Conservation (phyloP, 257 asterid genomes). For the Penstemon eatonii region DNA sequence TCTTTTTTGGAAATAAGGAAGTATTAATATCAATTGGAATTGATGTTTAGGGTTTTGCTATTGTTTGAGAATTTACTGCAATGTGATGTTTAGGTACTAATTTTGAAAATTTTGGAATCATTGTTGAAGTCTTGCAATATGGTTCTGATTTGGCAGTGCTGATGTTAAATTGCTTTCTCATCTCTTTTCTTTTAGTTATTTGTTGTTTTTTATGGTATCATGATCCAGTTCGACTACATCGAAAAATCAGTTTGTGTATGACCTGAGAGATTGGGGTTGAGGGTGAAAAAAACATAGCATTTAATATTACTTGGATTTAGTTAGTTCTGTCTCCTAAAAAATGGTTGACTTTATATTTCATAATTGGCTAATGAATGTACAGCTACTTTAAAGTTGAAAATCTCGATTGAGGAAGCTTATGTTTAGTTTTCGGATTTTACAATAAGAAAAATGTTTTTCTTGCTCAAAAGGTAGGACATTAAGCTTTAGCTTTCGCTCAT, state of each 20-base stretch:
- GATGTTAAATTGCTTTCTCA: slow-evolving; percentile 1
- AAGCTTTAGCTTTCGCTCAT: too few relatives aligned
- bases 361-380: neutral
- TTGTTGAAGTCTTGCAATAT: neutral
- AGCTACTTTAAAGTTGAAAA: slow-evolving; percentile 1
- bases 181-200: neutral
- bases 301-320: slow-evolving; percentile 1
- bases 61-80: slow-evolving; percentile 19
- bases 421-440: too few relatives aligned
- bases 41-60: slow-evolving; percentile 30
- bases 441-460: too few relatives aligned
- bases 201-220: neutral
- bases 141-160: neutral
- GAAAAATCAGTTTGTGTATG: neutral
- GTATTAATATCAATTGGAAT: slow-evolving; percentile 5
- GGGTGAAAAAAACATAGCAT: neutral
- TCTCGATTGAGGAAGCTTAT: neutral
- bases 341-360: neutral
- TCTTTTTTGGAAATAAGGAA: neutral
- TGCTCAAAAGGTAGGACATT: neutral
- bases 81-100: slow-evolving; percentile 1
- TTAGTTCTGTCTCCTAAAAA: neutral
- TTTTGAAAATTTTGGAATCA: neutral
- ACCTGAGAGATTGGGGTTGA: neutral
- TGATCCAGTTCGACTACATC: neutral